Evolutionary conservation across 129 eudicot species (phyloP), one percentile per base, ranked within the genome.

Genomic region (Helichrysum umbraculigerum): DNA sequence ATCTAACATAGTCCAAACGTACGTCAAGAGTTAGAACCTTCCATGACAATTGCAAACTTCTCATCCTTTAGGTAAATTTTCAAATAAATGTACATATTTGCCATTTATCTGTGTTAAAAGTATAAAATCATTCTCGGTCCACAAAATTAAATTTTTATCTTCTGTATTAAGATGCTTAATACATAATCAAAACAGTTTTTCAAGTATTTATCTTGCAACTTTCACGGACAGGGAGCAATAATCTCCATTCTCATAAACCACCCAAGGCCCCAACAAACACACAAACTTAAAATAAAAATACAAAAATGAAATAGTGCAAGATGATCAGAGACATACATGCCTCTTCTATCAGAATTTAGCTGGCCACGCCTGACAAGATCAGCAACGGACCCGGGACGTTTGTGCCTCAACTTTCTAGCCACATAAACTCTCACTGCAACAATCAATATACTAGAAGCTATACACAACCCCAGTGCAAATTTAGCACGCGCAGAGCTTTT

Each of bases 301-400:
- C 56, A 16, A 62, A 20, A 70, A 70, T 6, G 65, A 58, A 60
- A 74, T 63, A 0, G 0, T 5, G 70, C 39, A 30, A 77, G 78
- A 64, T 81, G 82, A 68, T 68, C 52, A 71, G 89, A 83, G 68
- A 75, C 99, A 81, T 95, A 95, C 99, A 95, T 95, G 97, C 99
- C 99, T 95, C 97, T 95, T 95, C 96, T 91, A 87, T 94, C 99
- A 47, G 97, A 95, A 76, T 88, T 90, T 75, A 95, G 86, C 83
- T 95, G 99, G 51, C 99, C 99, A 79, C 97, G 99, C 71, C 97
- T 86, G 76, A 95, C 99, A 67, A 95, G 97, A 85, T 95, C 99
- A 81, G 96, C 97, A 44, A 95, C 97, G 37, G 99, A 87, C 44
- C 99, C 99, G 8, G 93, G 87, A 20, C 83, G 89, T 73, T 69